Evolutionary conservation across 306 rosid genomes (phyloP).

Genomic region (Gynostemma pentaphyllum): DNA sequence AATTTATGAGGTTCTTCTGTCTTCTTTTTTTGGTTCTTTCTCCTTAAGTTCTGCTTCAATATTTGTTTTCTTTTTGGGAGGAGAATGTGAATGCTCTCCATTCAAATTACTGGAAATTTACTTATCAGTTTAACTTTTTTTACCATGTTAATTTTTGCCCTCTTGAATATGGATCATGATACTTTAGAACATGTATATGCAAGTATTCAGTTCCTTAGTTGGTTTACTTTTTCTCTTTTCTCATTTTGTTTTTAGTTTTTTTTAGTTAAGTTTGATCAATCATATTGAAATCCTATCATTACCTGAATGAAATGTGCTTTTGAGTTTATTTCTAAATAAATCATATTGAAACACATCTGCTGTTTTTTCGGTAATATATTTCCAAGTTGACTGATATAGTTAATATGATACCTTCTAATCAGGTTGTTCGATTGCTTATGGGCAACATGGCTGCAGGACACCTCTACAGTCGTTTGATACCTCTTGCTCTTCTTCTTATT

Average conservation of each 20-base stretch:
- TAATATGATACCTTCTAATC: constrained; percentile 4
- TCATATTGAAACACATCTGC: not conserved
- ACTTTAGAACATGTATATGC: not conserved
- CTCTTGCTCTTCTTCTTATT: constrained; percentile 82
- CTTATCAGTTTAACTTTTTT: not conserved
- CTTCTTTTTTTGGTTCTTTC: not conserved
- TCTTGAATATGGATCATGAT: not conserved
- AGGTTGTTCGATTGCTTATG: constrained; percentile 71
- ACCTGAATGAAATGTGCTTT: too few species aligned
- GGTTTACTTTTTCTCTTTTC: too few species aligned
- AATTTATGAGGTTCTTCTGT: not conserved
- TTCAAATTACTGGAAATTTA: not conserved
- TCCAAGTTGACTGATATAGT: not conserved
- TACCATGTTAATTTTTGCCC: not conserved
- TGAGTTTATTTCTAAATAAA: too few species aligned
- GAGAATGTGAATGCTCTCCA: not conserved
- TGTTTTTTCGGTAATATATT: not conserved
- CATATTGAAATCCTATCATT: not conserved
- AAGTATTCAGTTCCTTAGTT: not conserved
- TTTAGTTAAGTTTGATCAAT: not conserved
- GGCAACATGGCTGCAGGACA: constrained; percentile 69
- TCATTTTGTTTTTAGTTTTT: too few species aligned
- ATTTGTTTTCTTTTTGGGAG: not conserved
- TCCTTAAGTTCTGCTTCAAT: not conserved
- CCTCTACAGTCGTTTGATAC: constrained; percentile 69